Percentiles rank a stretch among this genome's conserved stretches.
Conservation (phyloP, 140 eudicot species). For the Oenanthe javanica region DNA sequence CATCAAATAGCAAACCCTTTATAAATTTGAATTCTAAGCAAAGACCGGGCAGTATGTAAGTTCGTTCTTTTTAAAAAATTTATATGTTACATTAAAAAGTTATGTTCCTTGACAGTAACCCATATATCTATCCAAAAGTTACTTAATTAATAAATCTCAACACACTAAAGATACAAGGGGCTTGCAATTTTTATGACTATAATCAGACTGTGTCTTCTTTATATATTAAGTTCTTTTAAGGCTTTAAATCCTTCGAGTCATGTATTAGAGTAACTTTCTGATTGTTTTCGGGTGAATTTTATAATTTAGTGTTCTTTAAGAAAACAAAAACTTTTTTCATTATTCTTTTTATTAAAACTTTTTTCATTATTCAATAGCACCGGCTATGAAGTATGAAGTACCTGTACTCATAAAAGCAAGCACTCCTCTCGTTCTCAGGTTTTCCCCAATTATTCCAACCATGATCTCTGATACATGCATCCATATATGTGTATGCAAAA, state of each 20-base stretch:
- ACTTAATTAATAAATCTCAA: neutral
- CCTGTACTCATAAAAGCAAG: slow-evolving; percentile 91
- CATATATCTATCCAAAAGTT: neutral
- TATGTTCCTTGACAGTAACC: neutral
- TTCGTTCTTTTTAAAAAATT: neutral
- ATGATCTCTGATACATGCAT: slow-evolving; percentile 56
- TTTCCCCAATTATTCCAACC: slow-evolving; percentile 96
- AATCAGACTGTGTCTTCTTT: neutral
- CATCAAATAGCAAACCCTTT: slow-evolving; percentile 14
- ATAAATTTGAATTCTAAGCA: neutral
- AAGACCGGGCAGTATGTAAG: neutral
- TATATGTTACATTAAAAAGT: neutral
- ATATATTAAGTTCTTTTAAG: neutral
- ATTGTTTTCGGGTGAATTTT: neutral
- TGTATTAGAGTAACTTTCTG: neutral
- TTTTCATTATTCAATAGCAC: neutral
- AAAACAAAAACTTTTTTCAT: neutral
- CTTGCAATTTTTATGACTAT: neutral
- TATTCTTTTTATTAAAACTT: neutral
- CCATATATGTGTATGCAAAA: slow-evolving; percentile 71
- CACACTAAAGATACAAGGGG: neutral
- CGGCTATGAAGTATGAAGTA: slow-evolving; percentile 13
- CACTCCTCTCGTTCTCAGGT: slow-evolving; percentile 69
- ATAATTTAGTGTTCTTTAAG: neutral
- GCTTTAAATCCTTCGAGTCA: neutral